Base-by-base conservation (phyloP, 73 alveolate species). In the Tetrahymena elliotti region DNA sequence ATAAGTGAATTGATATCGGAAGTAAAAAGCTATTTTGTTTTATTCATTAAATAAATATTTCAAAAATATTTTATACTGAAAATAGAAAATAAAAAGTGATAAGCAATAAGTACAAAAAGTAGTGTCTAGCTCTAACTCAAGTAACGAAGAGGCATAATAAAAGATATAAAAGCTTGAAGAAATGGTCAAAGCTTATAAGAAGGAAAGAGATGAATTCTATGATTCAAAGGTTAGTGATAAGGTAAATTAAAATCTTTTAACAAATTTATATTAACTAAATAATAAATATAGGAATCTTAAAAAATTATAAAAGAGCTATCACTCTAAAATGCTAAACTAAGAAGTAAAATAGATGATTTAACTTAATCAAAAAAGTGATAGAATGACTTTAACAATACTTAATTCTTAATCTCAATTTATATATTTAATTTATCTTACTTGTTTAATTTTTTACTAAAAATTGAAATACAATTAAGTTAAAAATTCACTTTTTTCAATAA, bases 1-100 rank as follows among this genome's bases (percentile, higher is more conserved):
- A 94, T 94, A 41, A 94, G 93, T 35, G 96, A 94, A 41, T 88
- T 94, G 33, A 94, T 94, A 33, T 94, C 96, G 33, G 96, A 94
- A 84, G 96, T 94, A 88, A 52, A 0, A 0, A 34, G 27, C 38
- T 12, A 20, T 52, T 18, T 38, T 83, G 9, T 36, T 24, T 10
- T 83, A 83, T n/a, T n/a, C n/a, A 82, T 93, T 83, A 94, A 94
- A 94, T 94, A 5, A 33, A 35, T 83, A 68, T 53, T 31, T 20
- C 35, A 3, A 68, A 68, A 83, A 11, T 35, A 11, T 40, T 40
- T 40, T 40, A 8, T 40, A 10, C 54, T 40, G 15, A 40, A 40
- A 68, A 68, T 68, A 68, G 88, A 68, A 68, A 68, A 68, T 68
- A 22, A 68, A 68, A 68, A 68, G 88, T 84, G 93, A 94, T 36